Percentiles rank a stretch among this genome's conserved stretches.
Evolutionary conservation across 2,329 filamentous ascomycete genomes (phyloP).

Genomic region (Microdochium bolleyi): DNA sequence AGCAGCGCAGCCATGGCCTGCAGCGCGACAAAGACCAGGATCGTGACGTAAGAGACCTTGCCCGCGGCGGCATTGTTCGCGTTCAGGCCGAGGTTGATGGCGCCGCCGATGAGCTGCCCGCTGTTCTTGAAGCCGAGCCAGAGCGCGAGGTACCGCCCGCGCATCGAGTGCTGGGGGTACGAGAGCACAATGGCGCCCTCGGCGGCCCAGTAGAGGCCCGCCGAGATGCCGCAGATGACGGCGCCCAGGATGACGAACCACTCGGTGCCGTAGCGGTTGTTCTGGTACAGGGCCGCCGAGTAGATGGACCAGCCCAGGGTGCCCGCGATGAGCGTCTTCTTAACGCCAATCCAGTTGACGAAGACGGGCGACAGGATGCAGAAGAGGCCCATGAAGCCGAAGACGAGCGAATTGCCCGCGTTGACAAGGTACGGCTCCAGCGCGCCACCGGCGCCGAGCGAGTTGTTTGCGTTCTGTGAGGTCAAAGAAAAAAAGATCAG

Average conservation of each 20-base stretch:
- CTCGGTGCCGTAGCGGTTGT: conserved; percentile 10
- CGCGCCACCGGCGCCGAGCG: background rate
- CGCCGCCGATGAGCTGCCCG: conserved; percentile 64
- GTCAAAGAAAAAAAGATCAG: too few relatives aligned
- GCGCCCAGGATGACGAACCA: conserved; percentile 65
- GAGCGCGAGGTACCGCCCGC: conserved; percentile 56
- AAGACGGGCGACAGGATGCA: conserved; percentile 23
- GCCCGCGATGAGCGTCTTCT: conserved; percentile 22
- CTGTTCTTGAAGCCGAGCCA: conserved; percentile 54
- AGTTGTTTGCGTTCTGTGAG: background rate
- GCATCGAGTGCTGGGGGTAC: conserved; percentile 64
- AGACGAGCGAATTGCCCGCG: conserved; percentile 26
- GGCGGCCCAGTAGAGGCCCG: conserved; percentile 69
- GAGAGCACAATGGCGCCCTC: conserved; percentile 66
- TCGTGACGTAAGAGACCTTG: conserved; percentile 62
- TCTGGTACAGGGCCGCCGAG: conserved; percentile 25
- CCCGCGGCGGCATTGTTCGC: conserved; percentile 47
- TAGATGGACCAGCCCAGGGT: conserved; percentile 25
- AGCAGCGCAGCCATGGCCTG: conserved; percentile 60
- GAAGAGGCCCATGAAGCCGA: conserved; percentile 24
- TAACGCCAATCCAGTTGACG: conserved; percentile 22
- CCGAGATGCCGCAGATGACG: conserved; percentile 60
- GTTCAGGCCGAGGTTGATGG: conserved; percentile 64
- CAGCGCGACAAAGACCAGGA: conserved; percentile 61
- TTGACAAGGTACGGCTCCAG: conserved; percentile 9